These are phyloP conservation scores for Blastobotrys peoriensis DNA, from an alignment of 805 yeast species.

Conservation along the genomic window DNA sequence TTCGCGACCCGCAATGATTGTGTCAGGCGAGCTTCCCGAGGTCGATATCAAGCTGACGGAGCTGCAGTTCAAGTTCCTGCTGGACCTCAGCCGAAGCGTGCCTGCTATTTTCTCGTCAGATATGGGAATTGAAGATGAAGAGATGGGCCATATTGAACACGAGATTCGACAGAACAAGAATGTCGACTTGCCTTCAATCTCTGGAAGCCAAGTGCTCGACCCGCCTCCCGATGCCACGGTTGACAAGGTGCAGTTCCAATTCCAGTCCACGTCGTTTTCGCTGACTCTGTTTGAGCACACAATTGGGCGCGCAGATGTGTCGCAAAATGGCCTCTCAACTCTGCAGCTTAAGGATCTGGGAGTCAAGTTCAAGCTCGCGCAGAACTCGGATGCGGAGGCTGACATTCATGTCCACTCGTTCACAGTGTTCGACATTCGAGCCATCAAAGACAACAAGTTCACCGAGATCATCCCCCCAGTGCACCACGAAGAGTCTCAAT, in stretches of 20 bases:
- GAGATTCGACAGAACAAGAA: constrained; percentile 19
- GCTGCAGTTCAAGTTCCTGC: constrained; percentile 54
- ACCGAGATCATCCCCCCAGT: constrained; percentile 74
- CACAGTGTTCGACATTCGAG: constrained; percentile 69
- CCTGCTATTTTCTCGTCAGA: constrained; percentile 46
- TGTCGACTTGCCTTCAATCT: constrained; percentile 9
- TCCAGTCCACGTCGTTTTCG: constrained; percentile 58
- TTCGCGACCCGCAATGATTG: constrained; percentile 42
- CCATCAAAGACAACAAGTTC: constrained; percentile 58
- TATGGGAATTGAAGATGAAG: constrained; percentile 49
- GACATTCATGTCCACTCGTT: constrained; percentile 65
- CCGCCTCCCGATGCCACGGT: constrained; percentile 4
- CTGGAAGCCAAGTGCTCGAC: neutral
- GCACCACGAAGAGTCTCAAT: constrained; percentile 59
- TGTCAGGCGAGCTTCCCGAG: constrained; percentile 57
- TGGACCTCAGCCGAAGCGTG: constrained; percentile 50
- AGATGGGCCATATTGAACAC: constrained; percentile 40
- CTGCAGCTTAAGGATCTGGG: constrained; percentile 58
- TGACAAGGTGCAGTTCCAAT: constrained; percentile 37
- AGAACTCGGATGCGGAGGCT: constrained; percentile 51
- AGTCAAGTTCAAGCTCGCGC: constrained; percentile 43
- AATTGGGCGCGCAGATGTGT: constrained; percentile 23
- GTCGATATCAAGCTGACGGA: constrained; percentile 65
- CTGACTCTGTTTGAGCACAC: constrained; percentile 38
- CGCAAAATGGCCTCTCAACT: constrained; percentile 38